Conservation (phyloP, 23 red algal species). For the Gracilaria gracilis region DNA sequence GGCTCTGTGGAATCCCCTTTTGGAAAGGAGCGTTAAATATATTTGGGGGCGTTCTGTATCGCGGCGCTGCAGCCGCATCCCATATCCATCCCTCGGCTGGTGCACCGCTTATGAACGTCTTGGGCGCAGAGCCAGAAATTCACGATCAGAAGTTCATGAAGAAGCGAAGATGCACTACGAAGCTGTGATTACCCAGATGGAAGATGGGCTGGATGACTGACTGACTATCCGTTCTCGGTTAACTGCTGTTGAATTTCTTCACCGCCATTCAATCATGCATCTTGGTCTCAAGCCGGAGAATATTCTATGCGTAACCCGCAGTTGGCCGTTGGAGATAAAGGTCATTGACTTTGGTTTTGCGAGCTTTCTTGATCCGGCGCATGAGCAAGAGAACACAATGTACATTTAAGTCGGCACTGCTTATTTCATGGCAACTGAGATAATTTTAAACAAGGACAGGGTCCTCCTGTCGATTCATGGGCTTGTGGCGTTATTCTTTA, state of each 20-base stretch:
- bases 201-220: constrained; percentile 67
- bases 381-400: constrained; percentile 64
- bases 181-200: constrained; percentile 33
- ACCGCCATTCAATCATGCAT: constrained; percentile 81
- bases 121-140: constrained; percentile 36
- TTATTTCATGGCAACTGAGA: constrained; percentile 88
- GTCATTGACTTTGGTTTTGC: constrained; percentile 92
- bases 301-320: constrained; percentile 71
- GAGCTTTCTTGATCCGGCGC: constrained; percentile 64
- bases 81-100: no score
- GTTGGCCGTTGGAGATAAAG: constrained; percentile 88
- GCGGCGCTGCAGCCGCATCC: no score
- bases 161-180: constrained; percentile 57
- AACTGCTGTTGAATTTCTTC: constrained; percentile 78
- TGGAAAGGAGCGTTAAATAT: no score
- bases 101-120: constrained; percentile 59
- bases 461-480: constrained; percentile 70
- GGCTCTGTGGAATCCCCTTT: no score
- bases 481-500: constrained; percentile 79
- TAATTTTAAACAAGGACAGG: constrained; percentile 69
- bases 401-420: constrained; percentile 77
- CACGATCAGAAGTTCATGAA: constrained; percentile 41
- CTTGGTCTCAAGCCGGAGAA: constrained; percentile 93
- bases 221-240: constrained; percentile 68
- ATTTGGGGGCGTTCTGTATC: no score